A percentile compares a stretch with the other conserved stretches of the same genome.
These are phyloP conservation scores for Cairneyella variabilis DNA, from an alignment of 495 filamentous ascomycete species.

Conservation along the genomic window DNA sequence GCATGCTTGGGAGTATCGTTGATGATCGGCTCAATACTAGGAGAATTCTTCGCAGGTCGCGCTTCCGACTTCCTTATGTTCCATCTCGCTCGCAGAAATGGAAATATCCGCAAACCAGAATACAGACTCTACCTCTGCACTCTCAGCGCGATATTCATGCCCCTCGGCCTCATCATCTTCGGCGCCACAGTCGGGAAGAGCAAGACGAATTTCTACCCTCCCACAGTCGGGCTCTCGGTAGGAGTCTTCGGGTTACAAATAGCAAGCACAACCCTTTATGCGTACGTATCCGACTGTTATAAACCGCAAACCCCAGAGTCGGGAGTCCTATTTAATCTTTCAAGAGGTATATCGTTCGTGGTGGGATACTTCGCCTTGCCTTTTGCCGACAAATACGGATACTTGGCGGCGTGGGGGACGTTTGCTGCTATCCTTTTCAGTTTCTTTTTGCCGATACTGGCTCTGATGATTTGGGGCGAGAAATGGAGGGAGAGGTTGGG, in stretches of 20 bases:
- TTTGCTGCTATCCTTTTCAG: slow-evolving; percentile 14
- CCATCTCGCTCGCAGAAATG: slow-evolving; percentile 12
- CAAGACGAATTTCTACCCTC: slow-evolving; percentile 4
- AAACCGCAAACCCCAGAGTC: slow-evolving; percentile 37
- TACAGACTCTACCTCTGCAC: slow-evolving; percentile 25
- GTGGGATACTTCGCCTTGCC: slow-evolving; percentile 31
- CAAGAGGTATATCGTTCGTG: slow-evolving; percentile 20
- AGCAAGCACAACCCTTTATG: slow-evolving; percentile 28
- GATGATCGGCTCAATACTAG: slow-evolving; percentile 26
- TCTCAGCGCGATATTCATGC: slow-evolving; percentile 26
- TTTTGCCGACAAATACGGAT: slow-evolving; percentile 18
- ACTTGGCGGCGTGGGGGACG: slow-evolving; percentile 24
- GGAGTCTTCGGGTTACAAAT: slow-evolving; percentile 36
- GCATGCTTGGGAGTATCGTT: slow-evolving; percentile 22
- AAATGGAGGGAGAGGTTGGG: slow-evolving; percentile 25
- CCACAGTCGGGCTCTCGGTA: slow-evolving; percentile 31
- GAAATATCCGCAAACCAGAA: slow-evolving; percentile 26
- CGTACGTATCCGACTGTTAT: slow-evolving; percentile 38
- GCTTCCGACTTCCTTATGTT: slow-evolving; percentile 25
- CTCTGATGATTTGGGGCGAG: slow-evolving; percentile 22
- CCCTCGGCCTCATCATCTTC: slow-evolving; percentile 27
- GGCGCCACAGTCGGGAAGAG: slow-evolving; percentile 33
- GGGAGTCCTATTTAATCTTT: slow-evolving; percentile 36
- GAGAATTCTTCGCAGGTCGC: slow-evolving; percentile 27
- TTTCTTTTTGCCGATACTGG: slow-evolving; percentile 19